Evolutionary conservation across 23 red algal genomes (phyloP).

Genomic region (Gracilaria caudata): DNA sequence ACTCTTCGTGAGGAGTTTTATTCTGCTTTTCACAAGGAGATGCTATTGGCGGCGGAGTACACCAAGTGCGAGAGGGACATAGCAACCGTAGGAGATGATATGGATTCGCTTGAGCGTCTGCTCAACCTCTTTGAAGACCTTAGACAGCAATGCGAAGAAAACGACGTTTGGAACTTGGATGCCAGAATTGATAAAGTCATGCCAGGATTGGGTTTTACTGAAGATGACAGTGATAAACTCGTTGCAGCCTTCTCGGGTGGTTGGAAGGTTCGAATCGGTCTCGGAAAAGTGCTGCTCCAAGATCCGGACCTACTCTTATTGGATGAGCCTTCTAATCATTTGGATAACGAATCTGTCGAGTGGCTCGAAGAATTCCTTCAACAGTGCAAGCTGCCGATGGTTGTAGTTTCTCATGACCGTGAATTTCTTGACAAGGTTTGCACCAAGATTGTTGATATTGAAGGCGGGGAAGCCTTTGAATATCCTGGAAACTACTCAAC

Average conservation of each 20-base stretch:
- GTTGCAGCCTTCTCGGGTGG: conserved; percentile 96
- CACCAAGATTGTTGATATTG: conserved; percentile 97
- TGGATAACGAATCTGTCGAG: conserved; percentile 93
- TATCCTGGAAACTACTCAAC: conserved; percentile 95
- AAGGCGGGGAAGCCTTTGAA: conserved; percentile 88
- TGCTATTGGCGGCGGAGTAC: conserved; percentile 55
- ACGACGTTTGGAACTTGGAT: conserved; percentile 87
- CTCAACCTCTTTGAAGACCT: conserved; percentile 84
- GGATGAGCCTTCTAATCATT: conserved; percentile 98
- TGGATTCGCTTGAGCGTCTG: conserved; percentile 78
- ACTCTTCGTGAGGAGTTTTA: conserved; percentile 92
- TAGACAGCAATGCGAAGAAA: conserved; percentile 73
- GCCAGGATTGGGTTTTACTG: conserved; percentile 86
- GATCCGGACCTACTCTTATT: conserved; percentile 93
- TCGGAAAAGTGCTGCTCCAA: conserved; percentile 96
- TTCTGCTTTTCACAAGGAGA: conserved; percentile 77
- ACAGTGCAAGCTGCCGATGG: conserved; percentile 75
- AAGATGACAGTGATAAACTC: conserved; percentile 87
- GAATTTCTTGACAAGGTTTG: conserved; percentile 94
- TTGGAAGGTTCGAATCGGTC: conserved; percentile 99
- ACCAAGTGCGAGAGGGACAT: conserved; percentile 74
- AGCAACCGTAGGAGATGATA: conserved; percentile 66
- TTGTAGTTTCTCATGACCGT: conserved; percentile 96
- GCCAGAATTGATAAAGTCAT: conserved; percentile 87
- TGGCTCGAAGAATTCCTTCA: conserved; percentile 92